phyloP scores from a whole-genome alignment of 1,284 basidiomycete species.

The Moesziomyces antarcticus region DNA sequence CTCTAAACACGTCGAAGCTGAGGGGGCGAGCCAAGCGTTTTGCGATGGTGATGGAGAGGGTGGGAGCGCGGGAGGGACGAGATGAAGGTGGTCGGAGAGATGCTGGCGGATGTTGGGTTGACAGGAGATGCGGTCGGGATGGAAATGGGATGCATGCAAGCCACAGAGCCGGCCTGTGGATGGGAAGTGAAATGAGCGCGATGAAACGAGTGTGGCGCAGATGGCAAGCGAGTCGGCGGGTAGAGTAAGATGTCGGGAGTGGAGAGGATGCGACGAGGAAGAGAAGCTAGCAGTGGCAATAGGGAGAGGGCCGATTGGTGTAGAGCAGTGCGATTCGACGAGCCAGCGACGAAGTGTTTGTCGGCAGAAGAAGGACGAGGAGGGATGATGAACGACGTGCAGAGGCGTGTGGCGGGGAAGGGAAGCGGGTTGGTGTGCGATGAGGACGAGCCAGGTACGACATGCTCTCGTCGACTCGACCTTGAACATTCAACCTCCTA shows the following conservation, averaged over 20 bases:
- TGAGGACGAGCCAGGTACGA: no score
- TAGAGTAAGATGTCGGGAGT: neutral
- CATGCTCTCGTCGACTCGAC: no score
- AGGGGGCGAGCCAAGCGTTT: no score
- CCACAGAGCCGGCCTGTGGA: conserved; percentile 42
- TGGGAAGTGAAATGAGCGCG: conserved; percentile 6
- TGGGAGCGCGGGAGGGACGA: neutral
- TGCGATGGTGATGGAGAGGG: neutral
- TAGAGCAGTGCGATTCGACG: conserved; percentile 15
- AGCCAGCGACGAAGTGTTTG: conserved; percentile 16
- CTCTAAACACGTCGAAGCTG: no score
- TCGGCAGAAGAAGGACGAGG: neutral
- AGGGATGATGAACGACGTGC: neutral
- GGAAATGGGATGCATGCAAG: conserved; percentile 18
- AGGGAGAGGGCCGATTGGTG: neutral
- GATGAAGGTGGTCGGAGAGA: neutral
- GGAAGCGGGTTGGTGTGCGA: no score
- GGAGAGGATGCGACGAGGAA: neutral
- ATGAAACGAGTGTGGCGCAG: conserved; percentile 14
- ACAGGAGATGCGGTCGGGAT: conserved; percentile 4
- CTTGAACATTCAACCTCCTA: no score
- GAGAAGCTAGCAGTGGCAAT: neutral
- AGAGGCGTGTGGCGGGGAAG: no score
- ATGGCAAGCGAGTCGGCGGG: neutral
- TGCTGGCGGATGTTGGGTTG: neutral